A percentile compares a stretch with the other conserved stretches of the same genome.
Evolutionary conservation across 2,329 filamentous ascomycete species (phyloP).

Genomic region (Trichoderma afroharzianum): DNA sequence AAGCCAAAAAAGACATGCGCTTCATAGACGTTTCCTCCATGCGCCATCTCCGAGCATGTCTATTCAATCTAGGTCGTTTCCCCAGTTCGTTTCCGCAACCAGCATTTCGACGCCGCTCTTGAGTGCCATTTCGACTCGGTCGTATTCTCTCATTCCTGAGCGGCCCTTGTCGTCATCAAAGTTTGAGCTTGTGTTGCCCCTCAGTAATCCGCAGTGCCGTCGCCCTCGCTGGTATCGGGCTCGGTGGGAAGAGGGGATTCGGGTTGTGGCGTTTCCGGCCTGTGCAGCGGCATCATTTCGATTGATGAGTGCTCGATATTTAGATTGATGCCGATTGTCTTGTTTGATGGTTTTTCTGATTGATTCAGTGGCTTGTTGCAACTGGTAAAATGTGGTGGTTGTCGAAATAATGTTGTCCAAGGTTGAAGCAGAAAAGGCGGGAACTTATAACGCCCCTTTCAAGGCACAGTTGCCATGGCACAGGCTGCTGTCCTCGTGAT

Average conservation of each 20-base stretch:
- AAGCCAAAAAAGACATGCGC: not conserved
- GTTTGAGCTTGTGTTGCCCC: not conserved
- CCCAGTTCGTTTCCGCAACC: not conserved
- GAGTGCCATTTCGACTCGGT: not conserved
- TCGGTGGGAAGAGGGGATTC: constrained; percentile 29
- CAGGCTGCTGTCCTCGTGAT: constrained; percentile 11
- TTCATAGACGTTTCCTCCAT: not conserved
- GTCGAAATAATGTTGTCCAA: not conserved
- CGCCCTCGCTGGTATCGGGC: constrained; percentile 31
- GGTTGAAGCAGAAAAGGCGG: not conserved
- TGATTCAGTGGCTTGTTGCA: not conserved
- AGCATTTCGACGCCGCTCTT: not conserved
- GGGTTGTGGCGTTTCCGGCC: constrained; percentile 32
- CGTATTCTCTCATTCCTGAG: not conserved
- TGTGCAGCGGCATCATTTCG: constrained; percentile 22
- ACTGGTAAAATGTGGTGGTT: not conserved
- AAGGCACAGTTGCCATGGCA: not conserved
- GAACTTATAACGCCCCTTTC: constrained; percentile 7
- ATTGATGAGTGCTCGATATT: not conserved
- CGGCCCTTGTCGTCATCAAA: not conserved
- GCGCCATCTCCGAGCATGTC: not conserved
- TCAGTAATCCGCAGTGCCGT: constrained; percentile 30
- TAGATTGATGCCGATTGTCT: not conserved
- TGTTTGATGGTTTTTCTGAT: not conserved
- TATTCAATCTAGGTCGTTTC: not conserved